phyloP scores from a whole-genome alignment of 305 asterid genomes.

The Fraxinus ornus region DNA sequence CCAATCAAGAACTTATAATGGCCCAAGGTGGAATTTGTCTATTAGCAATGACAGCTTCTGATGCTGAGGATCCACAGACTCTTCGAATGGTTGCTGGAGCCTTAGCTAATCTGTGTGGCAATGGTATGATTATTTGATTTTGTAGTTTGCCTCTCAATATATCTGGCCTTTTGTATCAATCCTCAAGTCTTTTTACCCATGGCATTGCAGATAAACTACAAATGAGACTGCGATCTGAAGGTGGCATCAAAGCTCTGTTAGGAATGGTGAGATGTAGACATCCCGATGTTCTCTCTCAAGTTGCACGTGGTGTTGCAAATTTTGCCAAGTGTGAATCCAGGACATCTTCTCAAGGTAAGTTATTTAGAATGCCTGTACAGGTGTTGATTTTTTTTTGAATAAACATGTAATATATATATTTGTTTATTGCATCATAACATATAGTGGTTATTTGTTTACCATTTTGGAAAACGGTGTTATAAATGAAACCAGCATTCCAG shows the following conservation, averaged over 20 bases:
- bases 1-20: conserved; percentile 95
- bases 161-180: conserved; percentile 7
- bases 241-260: conserved; percentile 90
- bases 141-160: conserved; percentile 5
- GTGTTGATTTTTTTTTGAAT: neutral
- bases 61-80: conserved; percentile 99
- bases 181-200: conserved; percentile 19
- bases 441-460: neutral
- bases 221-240: conserved; percentile 83
- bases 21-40: conserved; percentile 88
- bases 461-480: neutral
- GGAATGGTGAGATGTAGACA: conserved; percentile 97
- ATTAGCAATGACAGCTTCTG: conserved; percentile 80
- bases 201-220: conserved; percentile 78
- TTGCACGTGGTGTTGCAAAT: conserved; percentile 98
- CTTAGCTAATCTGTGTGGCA: conserved; percentile 95
- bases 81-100: conserved; percentile 99
- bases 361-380: neutral
- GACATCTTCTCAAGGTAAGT: conserved; percentile 68
- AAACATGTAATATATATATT: neutral
- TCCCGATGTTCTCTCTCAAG: conserved; percentile 95
- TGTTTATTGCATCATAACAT: neutral
- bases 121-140: conserved; percentile 53
- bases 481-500: neutral
- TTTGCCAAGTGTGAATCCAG: conserved; percentile 97